Evolutionary conservation across 2,329 filamentous ascomycete genomes (phyloP).

Genomic region (Cladophialophora bantiana): DNA sequence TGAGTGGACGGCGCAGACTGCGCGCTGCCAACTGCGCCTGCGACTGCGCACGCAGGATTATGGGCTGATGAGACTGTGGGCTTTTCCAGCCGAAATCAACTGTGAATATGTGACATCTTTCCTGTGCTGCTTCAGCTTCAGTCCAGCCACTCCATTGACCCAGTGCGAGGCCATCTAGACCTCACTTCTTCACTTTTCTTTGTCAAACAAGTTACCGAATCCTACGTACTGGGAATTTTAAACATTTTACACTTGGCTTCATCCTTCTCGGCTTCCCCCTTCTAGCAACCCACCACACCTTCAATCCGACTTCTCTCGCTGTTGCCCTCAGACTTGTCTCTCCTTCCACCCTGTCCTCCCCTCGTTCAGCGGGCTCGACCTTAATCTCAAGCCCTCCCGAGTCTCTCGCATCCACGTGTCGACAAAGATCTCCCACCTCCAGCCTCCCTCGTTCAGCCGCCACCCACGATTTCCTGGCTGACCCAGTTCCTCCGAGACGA

Average conservation of each 20-base stretch:
- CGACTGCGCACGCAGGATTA: background rate
- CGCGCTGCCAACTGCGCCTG: too few relatives aligned
- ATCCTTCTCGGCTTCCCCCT: slow-evolving; percentile 7
- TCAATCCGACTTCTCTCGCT: slow-evolving; percentile 8
- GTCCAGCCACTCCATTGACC: background rate
- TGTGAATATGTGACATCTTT: background rate
- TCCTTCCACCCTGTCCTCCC: background rate
- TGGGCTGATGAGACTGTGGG: background rate
- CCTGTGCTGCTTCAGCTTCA: background rate
- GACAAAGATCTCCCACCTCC: background rate
- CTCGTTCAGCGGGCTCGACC: background rate
- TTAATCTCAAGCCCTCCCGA: background rate
- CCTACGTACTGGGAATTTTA: too few relatives aligned
- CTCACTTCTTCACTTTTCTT: background rate
- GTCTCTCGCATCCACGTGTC: background rate
- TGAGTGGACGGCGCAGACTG: too few relatives aligned
- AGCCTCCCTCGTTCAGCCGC: background rate
- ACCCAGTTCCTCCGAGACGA: background rate
- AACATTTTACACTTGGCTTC: slow-evolving; percentile 13
- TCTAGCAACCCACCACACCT: slow-evolving; percentile 9
- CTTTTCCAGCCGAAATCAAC: background rate
- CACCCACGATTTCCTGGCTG: background rate
- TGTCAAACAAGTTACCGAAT: background rate
- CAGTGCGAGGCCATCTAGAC: background rate
- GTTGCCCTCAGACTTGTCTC: background rate